Evolutionary conservation across 2,329 filamentous ascomycete species (phyloP).

Genomic region (Apiospora hydei): DNA sequence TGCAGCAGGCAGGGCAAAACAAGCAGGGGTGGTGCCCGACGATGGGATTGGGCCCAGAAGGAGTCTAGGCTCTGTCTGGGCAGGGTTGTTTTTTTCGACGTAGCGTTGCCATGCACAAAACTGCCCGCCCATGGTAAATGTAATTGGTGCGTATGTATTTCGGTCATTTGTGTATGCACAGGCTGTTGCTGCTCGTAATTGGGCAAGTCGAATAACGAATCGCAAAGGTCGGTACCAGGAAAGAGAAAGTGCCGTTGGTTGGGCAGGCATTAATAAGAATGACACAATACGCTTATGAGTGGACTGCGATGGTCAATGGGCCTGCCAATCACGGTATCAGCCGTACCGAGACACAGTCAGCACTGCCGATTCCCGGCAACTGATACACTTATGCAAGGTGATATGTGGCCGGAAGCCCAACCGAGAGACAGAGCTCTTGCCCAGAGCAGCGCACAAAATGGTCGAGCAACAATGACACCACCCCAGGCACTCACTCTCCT

Average conservation of each 20-base stretch:
- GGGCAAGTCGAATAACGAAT: no score
- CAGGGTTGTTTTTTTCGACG: neutral
- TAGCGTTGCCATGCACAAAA: neutral
- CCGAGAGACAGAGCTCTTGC: neutral
- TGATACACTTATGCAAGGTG: slow-evolving; percentile 5
- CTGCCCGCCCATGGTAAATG: neutral
- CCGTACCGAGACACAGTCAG: neutral
- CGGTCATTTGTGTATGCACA: no score
- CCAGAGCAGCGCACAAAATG: neutral
- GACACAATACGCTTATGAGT: neutral
- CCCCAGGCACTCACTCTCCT: neutral
- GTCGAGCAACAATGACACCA: slow-evolving; percentile 2
- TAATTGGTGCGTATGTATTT: no score
- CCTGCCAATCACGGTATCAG: neutral
- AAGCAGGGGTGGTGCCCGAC: neutral
- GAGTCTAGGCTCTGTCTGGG: neutral
- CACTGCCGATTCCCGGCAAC: neutral
- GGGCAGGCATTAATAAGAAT: neutral
- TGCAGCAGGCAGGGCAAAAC: neutral
- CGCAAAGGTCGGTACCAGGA: no score
- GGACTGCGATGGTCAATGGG: neutral
- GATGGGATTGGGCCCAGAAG: neutral
- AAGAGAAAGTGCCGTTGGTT: no score
- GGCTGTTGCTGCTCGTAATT: no score
- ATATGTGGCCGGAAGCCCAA: neutral